Evolutionary conservation across 495 filamentous ascomycete genomes (phyloP).

Genomic region (Trichoderma virens): DNA sequence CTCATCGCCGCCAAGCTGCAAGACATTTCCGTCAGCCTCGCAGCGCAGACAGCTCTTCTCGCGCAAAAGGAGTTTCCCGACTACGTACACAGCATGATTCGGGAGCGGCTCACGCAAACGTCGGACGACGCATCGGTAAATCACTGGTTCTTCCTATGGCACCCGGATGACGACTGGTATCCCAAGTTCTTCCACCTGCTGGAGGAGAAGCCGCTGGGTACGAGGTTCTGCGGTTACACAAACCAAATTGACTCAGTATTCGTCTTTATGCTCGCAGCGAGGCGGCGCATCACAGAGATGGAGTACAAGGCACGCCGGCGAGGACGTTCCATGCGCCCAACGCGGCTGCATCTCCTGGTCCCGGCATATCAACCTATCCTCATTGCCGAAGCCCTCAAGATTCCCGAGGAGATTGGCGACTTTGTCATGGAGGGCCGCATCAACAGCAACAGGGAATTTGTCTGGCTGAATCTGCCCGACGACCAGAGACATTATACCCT

Average conservation of each 20-base stretch:
- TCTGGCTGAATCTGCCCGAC: conserved; percentile 19
- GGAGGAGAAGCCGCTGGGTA: conserved; percentile 16
- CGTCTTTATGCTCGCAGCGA: conserved; percentile 19
- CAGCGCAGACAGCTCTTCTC: conserved; percentile 17
- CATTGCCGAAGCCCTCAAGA: conserved; percentile 16
- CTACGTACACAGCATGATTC: conserved; percentile 20
- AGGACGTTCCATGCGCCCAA: conserved; percentile 8
- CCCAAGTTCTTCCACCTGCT: conserved; percentile 19
- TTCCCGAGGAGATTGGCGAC: conserved; percentile 19
- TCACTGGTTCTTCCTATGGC: conserved; percentile 20
- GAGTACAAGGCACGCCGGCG: conserved; percentile 5
- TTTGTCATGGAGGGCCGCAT: conserved; percentile 19
- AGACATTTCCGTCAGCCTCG: conserved; percentile 16
- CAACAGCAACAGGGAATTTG: conserved; percentile 17
- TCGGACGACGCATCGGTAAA: conserved; percentile 10
- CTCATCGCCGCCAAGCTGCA: conserved; percentile 46
- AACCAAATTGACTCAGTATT: conserved; percentile 21
- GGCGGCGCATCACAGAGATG: conserved; percentile 11
- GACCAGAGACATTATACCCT: conserved; percentile 16
- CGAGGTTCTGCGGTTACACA: conserved; percentile 19
- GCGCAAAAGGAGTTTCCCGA: conserved; percentile 17
- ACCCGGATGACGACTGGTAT: conserved; percentile 21
- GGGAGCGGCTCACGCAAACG: conserved; percentile 18
- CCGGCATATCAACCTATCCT: conserved; percentile 20
- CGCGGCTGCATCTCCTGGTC: conserved; percentile 17